Conservation (phyloP, 495 filamentous ascomycete genomes). For the Aspergillus cavernicola region DNA sequence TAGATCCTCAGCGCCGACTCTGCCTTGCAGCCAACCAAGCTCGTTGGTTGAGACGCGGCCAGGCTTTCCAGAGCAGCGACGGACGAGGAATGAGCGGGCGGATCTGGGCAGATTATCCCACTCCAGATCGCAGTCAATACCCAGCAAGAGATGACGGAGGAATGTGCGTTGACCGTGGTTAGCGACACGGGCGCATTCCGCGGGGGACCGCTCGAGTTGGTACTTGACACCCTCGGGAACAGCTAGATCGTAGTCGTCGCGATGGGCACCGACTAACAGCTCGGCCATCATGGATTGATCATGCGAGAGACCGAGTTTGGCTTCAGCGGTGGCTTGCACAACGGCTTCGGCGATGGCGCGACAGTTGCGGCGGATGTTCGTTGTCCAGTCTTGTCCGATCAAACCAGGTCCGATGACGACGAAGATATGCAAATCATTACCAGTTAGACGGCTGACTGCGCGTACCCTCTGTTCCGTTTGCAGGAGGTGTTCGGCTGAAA, state of each 20-base stretch:
- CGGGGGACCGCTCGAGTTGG: conserved; percentile 15
- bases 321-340: conserved; percentile 46
- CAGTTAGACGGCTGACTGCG: conserved; percentile 7
- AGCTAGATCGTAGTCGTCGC: conserved; percentile 17
- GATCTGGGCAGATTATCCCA: conserved; percentile 35
- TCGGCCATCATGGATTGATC: conserved; percentile 45
- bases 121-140: conserved; percentile 34
- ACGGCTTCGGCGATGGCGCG: conserved; percentile 49
- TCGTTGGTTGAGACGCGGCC: conserved; percentile 23
- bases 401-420: conserved; percentile 36
- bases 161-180: conserved; percentile 34
- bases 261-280: conserved; percentile 32
- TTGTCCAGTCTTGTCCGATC: conserved; percentile 24
- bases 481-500: conserved; percentile 12
- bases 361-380: conserved; percentile 41
- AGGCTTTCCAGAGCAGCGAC: conserved; percentile 29
- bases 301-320: conserved; percentile 42
- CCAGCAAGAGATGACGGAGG: conserved; percentile 36
- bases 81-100: conserved; percentile 28
- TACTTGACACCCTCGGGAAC: conserved; percentile 19
- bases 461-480: conserved; percentile 14
- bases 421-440: conserved; percentile 31
- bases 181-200: conserved; percentile 17
- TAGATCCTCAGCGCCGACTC: conserved; percentile 27
- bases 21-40: conserved; percentile 28